Evolutionary conservation across 768 basidiomycete species (phyloP).

Genomic region (Imleria badia): DNA sequence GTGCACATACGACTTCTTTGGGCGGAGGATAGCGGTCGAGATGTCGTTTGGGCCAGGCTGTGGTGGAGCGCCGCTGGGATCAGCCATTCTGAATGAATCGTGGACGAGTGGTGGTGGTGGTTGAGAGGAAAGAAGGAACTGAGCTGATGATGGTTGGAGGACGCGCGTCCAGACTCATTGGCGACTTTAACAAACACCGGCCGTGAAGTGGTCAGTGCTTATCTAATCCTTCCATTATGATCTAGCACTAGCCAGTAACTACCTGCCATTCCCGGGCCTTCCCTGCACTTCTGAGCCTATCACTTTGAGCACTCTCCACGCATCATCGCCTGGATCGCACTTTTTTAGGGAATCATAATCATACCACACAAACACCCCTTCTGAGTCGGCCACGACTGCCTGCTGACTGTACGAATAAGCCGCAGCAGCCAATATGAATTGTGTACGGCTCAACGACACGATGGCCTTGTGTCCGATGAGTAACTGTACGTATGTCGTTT

Average conservation of each 20-base stretch:
- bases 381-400: constrained; percentile 62
- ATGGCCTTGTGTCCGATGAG: constrained; percentile 62
- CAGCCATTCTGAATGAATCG: constrained; percentile 48
- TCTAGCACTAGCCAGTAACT: too few relatives aligned
- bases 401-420: constrained; percentile 67
- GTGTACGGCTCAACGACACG: constrained; percentile 36
- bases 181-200: constrained; percentile 7
- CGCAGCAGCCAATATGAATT: constrained; percentile 51
- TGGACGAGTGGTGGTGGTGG: constrained; percentile 8
- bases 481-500: constrained; percentile 38
- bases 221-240: constrained; percentile 27
- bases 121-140: constrained; percentile 11
- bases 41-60: constrained; percentile 87
- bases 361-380: constrained; percentile 72
- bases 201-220: constrained; percentile 12
- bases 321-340: constrained; percentile 56
- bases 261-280: too few relatives aligned
- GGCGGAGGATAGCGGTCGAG: constrained; percentile 92
- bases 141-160: constrained; percentile 11
- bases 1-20: constrained; percentile 93
- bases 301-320: constrained; percentile 34
- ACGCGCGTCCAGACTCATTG: constrained; percentile 30
- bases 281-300: constrained; percentile 18
- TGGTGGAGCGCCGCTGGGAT: constrained; percentile 81
- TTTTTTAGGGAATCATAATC: constrained; percentile 69